Percentiles rank a stretch among this genome's conserved stretches.
phyloP scores from a whole-genome alignment of 495 filamentous ascomycete genomes.

The Cercophora samala region DNA sequence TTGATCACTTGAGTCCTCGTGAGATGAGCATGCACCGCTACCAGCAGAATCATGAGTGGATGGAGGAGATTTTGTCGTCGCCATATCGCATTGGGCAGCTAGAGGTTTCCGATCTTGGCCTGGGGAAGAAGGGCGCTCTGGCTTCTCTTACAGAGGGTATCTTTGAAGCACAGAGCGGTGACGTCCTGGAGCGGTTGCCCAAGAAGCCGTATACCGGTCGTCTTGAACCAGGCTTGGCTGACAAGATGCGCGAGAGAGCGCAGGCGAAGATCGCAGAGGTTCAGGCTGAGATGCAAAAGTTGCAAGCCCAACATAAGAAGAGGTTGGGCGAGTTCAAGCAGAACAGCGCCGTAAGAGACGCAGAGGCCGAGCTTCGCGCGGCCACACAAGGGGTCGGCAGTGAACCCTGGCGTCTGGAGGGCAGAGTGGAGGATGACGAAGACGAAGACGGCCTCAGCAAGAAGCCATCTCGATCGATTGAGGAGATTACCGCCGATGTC shows the following conservation, averaged over 20 bases:
- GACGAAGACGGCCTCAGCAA: slow-evolving; percentile 41
- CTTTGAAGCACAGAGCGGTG: slow-evolving; percentile 54
- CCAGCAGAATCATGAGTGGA: slow-evolving; percentile 96
- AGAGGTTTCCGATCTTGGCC: slow-evolving; percentile 77
- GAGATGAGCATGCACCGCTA: slow-evolving; percentile 84
- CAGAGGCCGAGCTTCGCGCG: slow-evolving; percentile 60
- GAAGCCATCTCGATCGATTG: slow-evolving; percentile 52
- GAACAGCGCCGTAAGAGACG: slow-evolving; percentile 58
- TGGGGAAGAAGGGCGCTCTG: slow-evolving; percentile 84
- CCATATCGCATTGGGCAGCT: slow-evolving; percentile 80
- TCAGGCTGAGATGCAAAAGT: slow-evolving; percentile 72
- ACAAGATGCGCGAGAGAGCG: slow-evolving; percentile 74
- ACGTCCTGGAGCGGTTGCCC: slow-evolving; percentile 50
- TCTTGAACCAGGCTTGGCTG: slow-evolving; percentile 63
- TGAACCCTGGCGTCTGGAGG: slow-evolving; percentile 64
- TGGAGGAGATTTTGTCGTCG: slow-evolving; percentile 93
- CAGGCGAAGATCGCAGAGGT: slow-evolving; percentile 60
- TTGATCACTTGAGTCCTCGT: slow-evolving; percentile 82
- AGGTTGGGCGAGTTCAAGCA: slow-evolving; percentile 70
- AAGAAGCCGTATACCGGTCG: slow-evolving; percentile 56
- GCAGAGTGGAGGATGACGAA: slow-evolving; percentile 54
- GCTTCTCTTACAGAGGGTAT: slow-evolving; percentile 77
- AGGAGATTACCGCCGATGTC: slow-evolving; percentile 58
- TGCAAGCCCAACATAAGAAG: slow-evolving; percentile 74
- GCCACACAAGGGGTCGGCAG: slow-evolving; percentile 54